Base-by-base conservation (phyloP, 2,329 filamentous ascomycete species). In the Fusarium citri region DNA sequence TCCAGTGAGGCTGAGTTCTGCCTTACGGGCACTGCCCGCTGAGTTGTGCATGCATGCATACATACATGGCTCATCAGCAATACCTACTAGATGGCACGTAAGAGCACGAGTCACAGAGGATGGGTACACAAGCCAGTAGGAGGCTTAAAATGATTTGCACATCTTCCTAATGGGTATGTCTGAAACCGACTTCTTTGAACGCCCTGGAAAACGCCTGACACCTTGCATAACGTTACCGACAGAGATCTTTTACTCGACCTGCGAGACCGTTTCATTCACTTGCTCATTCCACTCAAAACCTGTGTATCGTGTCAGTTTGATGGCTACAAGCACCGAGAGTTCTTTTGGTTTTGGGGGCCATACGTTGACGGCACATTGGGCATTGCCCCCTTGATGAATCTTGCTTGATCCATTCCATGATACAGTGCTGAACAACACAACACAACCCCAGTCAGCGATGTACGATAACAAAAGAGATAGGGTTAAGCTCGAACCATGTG, bases 291-390 rank as follows among this genome's bases (percentile, higher is more conserved):
- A 83, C 71, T 83, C 81, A 58, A 83, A 83, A 28, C 78, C 81
- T 83, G 55, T 14, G 40, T 25, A 56, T 28, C 28, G 69, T 31
- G 55, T 73, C 42, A 70, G 55, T 42, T 47, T 57, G 18, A 42
- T 34, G 53, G 5, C 16, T 16, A 30, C 42, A 8, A 28, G 25
- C 14, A 26, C 8, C 8, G 22, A 6, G 16, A 14, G 8, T n/a
- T 42, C 14, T 26, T 53, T 34, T 49, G 18, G 34, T 11, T 51
- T 48, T 26, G 26, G 20, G 28, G 14, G 49, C 76, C 85, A 74
- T 87, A 96, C 94, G 94, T 81, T 98, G 96, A 72, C 96, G 89
- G 78, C 96, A 99, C 96, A 99, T 98, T 28, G 96, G 96, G 79
- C 96, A 99, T 69, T 98, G 92, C 23, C 95, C 95, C 75, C 94